Percentiles rank a stretch among this genome's conserved stretches.
These are phyloP conservation scores for Cercospora beticola DNA, from an alignment of 2,329 filamentous ascomycete genomes.

Conservation along the genomic window DNA sequence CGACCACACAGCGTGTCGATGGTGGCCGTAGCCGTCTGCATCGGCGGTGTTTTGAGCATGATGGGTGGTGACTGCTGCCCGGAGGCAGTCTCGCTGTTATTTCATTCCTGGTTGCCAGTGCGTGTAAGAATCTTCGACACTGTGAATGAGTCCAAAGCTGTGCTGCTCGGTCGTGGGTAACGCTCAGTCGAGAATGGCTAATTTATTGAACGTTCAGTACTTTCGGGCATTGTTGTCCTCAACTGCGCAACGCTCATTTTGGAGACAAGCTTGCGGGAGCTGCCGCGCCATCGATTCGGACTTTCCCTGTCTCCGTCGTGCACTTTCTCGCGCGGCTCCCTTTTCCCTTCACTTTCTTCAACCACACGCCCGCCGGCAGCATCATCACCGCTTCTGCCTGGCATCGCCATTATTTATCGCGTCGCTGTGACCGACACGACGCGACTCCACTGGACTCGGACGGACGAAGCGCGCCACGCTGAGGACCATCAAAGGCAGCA, in stretches of 20 bases:
- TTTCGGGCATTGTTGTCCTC: constrained; percentile 2
- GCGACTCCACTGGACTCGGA: constrained; percentile 5
- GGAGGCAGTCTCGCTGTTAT: constrained; percentile 24
- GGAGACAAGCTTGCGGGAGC: background rate
- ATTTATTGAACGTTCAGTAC: background rate
- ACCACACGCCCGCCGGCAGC: constrained; percentile 17
- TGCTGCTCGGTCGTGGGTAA: background rate
- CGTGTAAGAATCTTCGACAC: background rate
- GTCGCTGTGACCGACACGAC: constrained; percentile 3
- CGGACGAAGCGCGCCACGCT: constrained; percentile 6
- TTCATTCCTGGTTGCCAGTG: constrained; percentile 16
- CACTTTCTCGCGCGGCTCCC: background rate
- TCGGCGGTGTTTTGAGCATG: constrained; percentile 72
- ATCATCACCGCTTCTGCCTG: constrained; percentile 17
- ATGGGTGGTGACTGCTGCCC: constrained; percentile 26
- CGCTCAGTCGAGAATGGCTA: background rate
- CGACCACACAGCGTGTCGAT: constrained; percentile 87
- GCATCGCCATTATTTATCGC: background rate
- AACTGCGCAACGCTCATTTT: background rate
- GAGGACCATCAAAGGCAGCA: constrained; percentile 13
- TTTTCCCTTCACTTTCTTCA: background rate
- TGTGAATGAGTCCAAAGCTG: background rate
- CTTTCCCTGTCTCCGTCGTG: background rate
- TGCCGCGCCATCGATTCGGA: background rate
- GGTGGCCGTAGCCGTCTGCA: constrained; percentile 93